These are phyloP conservation scores for Podila epigama DNA, from an alignment of 192 early-diverging fungal species.

Conservation along the genomic window DNA sequence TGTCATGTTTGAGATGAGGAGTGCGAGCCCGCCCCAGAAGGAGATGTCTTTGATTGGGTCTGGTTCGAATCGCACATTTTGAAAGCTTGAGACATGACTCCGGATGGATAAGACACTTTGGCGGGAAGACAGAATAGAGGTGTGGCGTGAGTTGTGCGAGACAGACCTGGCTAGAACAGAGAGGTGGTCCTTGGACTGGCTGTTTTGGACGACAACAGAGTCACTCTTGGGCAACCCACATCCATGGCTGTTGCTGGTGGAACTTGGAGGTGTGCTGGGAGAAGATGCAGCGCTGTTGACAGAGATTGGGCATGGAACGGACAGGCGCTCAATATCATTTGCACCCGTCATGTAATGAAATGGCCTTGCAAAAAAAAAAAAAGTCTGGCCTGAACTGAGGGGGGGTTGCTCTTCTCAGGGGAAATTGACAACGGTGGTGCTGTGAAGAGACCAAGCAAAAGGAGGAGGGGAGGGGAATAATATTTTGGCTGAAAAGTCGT, in stretches of 20 bases:
- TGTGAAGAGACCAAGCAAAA: too few species aligned
- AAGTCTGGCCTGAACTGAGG: too few species aligned
- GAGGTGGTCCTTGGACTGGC: not conserved
- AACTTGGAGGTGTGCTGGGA: too few species aligned
- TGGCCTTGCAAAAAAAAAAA: too few species aligned
- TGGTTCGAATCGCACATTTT: constrained; percentile 42
- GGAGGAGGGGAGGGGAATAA: too few species aligned
- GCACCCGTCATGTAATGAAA: not conserved
- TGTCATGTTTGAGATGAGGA: constrained; percentile 54
- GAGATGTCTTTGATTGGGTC: constrained; percentile 52
- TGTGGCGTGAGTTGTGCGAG: constrained; percentile 2
- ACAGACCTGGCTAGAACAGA: constrained; percentile 13
- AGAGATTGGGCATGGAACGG: too few species aligned
- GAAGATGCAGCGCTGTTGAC: too few species aligned
- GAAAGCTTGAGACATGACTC: constrained; percentile 43
- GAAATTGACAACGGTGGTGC: too few species aligned
- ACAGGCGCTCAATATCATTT: not conserved
- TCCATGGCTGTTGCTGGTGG: not conserved
- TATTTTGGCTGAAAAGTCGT: too few species aligned
- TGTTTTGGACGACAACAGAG: not conserved
- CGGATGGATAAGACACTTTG: constrained; percentile 17
- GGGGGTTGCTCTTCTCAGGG: too few species aligned
- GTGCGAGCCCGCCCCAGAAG: constrained; percentile 51
- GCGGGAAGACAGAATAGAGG: constrained; percentile 13
- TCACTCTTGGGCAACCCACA: not conserved